A percentile compares a stretch with the other conserved stretches of the same genome.
Evolutionary conservation across 805 yeast genomes (phyloP).

Genomic region (Pichia kluyveri): DNA sequence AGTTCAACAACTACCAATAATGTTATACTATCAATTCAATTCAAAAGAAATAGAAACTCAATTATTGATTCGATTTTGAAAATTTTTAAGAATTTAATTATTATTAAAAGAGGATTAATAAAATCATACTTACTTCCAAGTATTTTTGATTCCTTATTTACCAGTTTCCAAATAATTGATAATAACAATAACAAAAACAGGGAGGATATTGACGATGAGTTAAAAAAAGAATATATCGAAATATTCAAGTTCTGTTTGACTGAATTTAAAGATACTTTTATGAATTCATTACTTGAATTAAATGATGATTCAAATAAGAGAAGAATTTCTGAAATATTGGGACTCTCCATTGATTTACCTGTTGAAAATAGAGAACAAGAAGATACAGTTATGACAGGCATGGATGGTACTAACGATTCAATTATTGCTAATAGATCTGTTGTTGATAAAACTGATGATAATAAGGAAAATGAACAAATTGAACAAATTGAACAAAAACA

Average conservation of each 20-base stretch:
- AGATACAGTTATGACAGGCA: conserved; percentile 1
- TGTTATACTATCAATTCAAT: conserved; percentile 23
- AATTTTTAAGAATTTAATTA: conserved; percentile 8
- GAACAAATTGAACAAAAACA: too few species aligned
- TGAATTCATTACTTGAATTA: conserved; percentile 11
- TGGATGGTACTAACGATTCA: background rate
- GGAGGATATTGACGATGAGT: background rate
- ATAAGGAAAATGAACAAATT: background rate
- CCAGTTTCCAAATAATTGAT: conserved; percentile 16
- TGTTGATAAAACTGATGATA: background rate
- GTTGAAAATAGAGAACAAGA: background rate
- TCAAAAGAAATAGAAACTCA: conserved; percentile 18
- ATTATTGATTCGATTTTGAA: conserved; percentile 17
- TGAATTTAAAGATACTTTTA: conserved; percentile 11
- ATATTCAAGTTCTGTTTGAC: conserved; percentile 10
- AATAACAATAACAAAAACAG: conserved; percentile 5
- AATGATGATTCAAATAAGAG: background rate
- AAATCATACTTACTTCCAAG: conserved; percentile 14
- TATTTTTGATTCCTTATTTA: conserved; percentile 18
- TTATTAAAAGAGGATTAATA: conserved; percentile 5
- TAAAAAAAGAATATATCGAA: conserved; percentile 2
- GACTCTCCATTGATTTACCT: background rate
- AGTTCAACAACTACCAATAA: conserved; percentile 23
- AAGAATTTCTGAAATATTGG: background rate
- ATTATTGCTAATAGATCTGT: background rate